phyloP scores from a whole-genome alignment of 2,329 filamentous ascomycete genomes.

The Penicillium sp. region DNA sequence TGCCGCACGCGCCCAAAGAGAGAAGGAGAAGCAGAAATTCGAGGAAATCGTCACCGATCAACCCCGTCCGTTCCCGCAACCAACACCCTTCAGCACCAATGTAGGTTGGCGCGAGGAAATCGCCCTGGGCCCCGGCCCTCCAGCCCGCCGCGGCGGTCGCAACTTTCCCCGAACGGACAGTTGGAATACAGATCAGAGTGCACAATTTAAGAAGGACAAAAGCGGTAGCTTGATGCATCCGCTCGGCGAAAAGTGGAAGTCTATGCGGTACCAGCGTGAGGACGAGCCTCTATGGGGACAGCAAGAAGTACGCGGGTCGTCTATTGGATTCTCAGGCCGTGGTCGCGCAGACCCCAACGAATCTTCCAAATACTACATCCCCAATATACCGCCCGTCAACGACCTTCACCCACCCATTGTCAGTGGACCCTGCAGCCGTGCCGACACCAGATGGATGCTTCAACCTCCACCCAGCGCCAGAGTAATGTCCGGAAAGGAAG shows the following conservation, averaged over 20 bases:
- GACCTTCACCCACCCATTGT: conserved; percentile 85
- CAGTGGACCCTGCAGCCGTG: conserved; percentile 68
- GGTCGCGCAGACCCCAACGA: conserved; percentile 38
- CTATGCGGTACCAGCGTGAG: conserved; percentile 77
- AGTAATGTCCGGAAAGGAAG: conserved; percentile 84
- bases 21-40: conserved; percentile 65
- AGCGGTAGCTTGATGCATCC: conserved; percentile 37
- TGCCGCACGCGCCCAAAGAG: conserved; percentile 67
- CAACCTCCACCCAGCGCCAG: conserved; percentile 87
- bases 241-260: conserved; percentile 69
- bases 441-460: conserved; percentile 85
- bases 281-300: conserved; percentile 87
- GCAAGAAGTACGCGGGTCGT: conserved; percentile 58
- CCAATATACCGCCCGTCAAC: conserved; percentile 73
- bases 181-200: conserved; percentile 53
- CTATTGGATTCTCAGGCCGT: conserved; percentile 52
- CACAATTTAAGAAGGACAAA: conserved; percentile 50
- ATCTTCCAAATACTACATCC: conserved; percentile 61
- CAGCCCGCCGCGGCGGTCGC: conserved; percentile 59
- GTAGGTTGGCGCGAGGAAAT: conserved; percentile 90
- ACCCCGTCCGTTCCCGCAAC: conserved; percentile 75
- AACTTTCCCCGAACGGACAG: conserved; percentile 57
- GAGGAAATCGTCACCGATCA: conserved; percentile 61
- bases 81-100: conserved; percentile 78
- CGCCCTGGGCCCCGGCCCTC: conserved; percentile 72